Evolutionary conservation across 345 rosid species (phyloP).

Genomic region (Eucalyptus brandiana): DNA sequence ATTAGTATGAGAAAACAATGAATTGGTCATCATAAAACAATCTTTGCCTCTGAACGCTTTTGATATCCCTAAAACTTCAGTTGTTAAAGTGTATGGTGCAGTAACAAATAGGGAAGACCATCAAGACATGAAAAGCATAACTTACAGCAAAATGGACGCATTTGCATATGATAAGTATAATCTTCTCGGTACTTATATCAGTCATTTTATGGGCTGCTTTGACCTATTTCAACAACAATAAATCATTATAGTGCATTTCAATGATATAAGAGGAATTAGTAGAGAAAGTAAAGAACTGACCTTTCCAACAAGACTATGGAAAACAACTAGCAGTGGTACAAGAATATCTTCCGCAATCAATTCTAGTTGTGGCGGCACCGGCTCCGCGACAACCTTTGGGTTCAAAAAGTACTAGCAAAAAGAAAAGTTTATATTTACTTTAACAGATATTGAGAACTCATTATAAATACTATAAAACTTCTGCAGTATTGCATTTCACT

Average conservation of each 20-base stretch:
- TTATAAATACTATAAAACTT: not conserved
- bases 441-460: not conserved
- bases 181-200: slow-evolving; percentile 45
- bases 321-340: slow-evolving; percentile 47
- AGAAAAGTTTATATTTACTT: not conserved
- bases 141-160: slow-evolving; percentile 74
- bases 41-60: not conserved
- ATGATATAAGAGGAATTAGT: not conserved
- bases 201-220: slow-evolving; percentile 8
- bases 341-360: slow-evolving; percentile 53
- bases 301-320: slow-evolving; percentile 52
- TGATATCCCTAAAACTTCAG: not conserved
- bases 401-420: slow-evolving; percentile 60
- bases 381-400: slow-evolving; percentile 77
- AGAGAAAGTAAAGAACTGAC: slow-evolving; percentile 16
- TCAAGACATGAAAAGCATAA: not conserved
- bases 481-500: not conserved
- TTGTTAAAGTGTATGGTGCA: not conserved
- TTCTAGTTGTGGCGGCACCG: slow-evolving; percentile 74
- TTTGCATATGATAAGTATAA: slow-evolving; percentile 57
- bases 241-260: not conserved
- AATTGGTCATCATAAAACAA: not conserved
- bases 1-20: not conserved
- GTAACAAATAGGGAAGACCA: not conserved
- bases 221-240: slow-evolving; percentile 37